Percentiles rank a stretch among this genome's conserved stretches.
Evolutionary conservation across 257 asterid genomes (phyloP).

Genomic region (Rubia yunnanensis): DNA sequence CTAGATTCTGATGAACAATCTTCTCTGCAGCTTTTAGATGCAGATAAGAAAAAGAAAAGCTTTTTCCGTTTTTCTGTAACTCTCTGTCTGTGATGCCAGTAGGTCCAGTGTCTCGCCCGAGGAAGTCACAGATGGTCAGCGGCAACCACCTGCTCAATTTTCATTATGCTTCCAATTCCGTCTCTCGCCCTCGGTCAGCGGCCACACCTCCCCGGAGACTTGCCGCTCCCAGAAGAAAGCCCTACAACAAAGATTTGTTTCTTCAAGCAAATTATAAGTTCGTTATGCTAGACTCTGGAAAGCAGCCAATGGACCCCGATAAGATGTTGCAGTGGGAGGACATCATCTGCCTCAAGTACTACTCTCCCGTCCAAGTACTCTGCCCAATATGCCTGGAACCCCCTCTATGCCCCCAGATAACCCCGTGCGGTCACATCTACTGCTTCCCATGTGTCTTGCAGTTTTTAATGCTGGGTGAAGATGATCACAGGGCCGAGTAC

Average conservation of each 20-base stretch:
- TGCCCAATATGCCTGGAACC: slow-evolving; percentile 92
- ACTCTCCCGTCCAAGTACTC: slow-evolving; percentile 57
- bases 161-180: slow-evolving; percentile 80
- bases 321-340: slow-evolving; percentile 87
- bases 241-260: slow-evolving; percentile 88
- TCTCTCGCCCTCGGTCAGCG: slow-evolving; percentile 35
- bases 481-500: slow-evolving; percentile 46
- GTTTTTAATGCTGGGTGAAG: slow-evolving; percentile 49
- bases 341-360: slow-evolving; percentile 75
- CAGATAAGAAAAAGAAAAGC: too few species aligned
- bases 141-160: slow-evolving; percentile 87
- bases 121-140: slow-evolving; percentile 53
- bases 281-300: slow-evolving; percentile 72
- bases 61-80: slow-evolving; percentile 34
- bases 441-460: slow-evolving; percentile 91
- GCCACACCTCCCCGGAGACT: slow-evolving; percentile 60
- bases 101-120: too few species aligned
- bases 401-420: slow-evolving; percentile 91
- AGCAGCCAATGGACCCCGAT: slow-evolving; percentile 72
- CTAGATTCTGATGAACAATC: background rate
- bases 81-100: too few species aligned
- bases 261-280: slow-evolving; percentile 95
- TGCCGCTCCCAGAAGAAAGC: slow-evolving; percentile 55
- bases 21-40: background rate
- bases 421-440: slow-evolving; percentile 94